phyloP scores from a whole-genome alignment of 1,139 yeast genomes.

The Saccharomyces hybrid region DNA sequence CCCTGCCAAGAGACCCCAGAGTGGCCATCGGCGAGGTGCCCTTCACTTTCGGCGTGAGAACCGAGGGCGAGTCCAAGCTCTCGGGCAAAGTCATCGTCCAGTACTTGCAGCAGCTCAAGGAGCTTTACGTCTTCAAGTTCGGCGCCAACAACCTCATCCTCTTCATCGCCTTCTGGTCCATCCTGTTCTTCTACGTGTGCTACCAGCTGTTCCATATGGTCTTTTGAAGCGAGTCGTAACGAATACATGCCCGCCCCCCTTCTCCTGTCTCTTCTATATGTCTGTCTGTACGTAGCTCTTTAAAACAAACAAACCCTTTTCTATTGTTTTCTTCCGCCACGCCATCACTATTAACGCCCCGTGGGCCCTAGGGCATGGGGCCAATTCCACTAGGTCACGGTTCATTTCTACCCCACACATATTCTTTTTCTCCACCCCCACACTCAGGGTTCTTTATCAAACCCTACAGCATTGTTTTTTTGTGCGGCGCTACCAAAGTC shows the following conservation, averaged over 20 bases:
- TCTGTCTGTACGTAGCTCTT: too few relatives aligned
- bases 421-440: too few relatives aligned
- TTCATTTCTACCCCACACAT: too few relatives aligned
- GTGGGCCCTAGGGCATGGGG: too few relatives aligned
- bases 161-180: slow-evolving; percentile 25
- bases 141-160: slow-evolving; percentile 34
- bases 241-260: neutral
- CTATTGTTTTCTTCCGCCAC: too few relatives aligned
- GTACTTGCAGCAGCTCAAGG: slow-evolving; percentile 38
- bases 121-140: slow-evolving; percentile 38
- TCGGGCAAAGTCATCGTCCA: slow-evolving; percentile 41
- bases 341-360: too few relatives aligned
- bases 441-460: too few relatives aligned
- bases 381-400: too few relatives aligned
- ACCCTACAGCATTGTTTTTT: too few relatives aligned
- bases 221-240: slow-evolving; percentile 4
- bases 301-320: too few relatives aligned
- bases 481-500: too few relatives aligned
- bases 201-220: slow-evolving; percentile 20
- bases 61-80: slow-evolving; percentile 43
- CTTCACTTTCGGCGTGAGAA: slow-evolving; percentile 43
- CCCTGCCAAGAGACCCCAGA: slow-evolving; percentile 32
- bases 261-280: too few relatives aligned
- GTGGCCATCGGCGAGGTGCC: slow-evolving; percentile 39
- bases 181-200: slow-evolving; percentile 27